These are phyloP conservation scores for Epichloe coenophiala DNA, from an alignment of 2,329 filamentous ascomycete genomes.

Conservation along the genomic window DNA sequence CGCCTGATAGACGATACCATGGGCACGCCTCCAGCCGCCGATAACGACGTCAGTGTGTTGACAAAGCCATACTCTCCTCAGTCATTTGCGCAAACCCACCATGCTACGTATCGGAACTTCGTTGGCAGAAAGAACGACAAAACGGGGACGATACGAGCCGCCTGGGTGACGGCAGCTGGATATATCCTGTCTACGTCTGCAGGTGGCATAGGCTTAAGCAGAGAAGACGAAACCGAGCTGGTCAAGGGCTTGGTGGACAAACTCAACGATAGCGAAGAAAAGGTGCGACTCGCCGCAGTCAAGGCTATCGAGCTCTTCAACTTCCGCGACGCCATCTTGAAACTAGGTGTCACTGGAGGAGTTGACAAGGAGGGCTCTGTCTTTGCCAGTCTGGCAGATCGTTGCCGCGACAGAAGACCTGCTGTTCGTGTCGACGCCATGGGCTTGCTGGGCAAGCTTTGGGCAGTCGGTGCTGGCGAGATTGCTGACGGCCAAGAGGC, in stretches of 20 bases:
- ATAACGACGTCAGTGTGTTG: conserved; percentile 46
- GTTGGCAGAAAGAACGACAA: conserved; percentile 79
- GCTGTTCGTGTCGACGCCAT: conserved; percentile 77
- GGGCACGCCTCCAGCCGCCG: conserved; percentile 19
- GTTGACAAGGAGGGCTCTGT: conserved; percentile 66
- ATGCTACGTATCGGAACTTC: conserved; percentile 69
- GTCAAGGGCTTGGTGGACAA: conserved; percentile 65
- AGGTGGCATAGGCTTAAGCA: conserved; percentile 74
- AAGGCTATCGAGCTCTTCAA: conserved; percentile 70
- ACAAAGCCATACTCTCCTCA: conserved; percentile 76
- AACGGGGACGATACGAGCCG: conserved; percentile 63
- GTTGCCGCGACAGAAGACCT: conserved; percentile 75
- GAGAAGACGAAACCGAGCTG: conserved; percentile 65
- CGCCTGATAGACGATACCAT: conserved; percentile 44
- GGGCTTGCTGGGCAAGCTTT: conserved; percentile 70
- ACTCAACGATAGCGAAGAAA: conserved; percentile 79
- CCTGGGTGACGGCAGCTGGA: conserved; percentile 74
- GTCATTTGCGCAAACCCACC: conserved; percentile 76
- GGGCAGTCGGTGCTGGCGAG: conserved; percentile 85
- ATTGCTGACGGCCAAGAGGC: conserved; percentile 71
- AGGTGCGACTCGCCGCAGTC: conserved; percentile 79
- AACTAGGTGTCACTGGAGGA: conserved; percentile 64
- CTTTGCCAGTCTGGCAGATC: conserved; percentile 68
- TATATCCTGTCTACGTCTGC: conserved; percentile 84
- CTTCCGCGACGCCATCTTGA: conserved; percentile 68